Base-by-base conservation (phyloP, 2,329 filamentous ascomycete genomes). In the Aspergillus melleus region DNA sequence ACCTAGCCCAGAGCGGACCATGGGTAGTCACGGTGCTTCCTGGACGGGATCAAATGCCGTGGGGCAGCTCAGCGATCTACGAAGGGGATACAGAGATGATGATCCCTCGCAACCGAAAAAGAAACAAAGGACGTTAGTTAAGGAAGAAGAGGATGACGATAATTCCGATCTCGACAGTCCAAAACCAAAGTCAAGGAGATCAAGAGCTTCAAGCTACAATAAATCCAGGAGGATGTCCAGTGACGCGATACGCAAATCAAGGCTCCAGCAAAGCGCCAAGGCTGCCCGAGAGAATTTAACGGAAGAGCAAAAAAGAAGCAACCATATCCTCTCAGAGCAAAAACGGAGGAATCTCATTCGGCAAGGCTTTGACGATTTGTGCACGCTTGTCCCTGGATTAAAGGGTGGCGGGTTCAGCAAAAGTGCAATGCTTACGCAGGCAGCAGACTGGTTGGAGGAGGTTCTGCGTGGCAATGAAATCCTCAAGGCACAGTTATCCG, bases 311-410 rank as follows among this genome's bases (percentile, higher is more conserved):
- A 95, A 94, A 76, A 83, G 91, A 50, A 88, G 88, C 69, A 96
- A 96, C 66, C 91, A 96, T 71, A 95, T 96, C 64, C 83, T 88
- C 55, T 95, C 91, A 55, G 92, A 96, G 72, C 91, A 96, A 77
- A 96, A 95, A 75, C 85, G 92, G 36, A 84, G 92, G 52, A 91
- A 91, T 26, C 80, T 92, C 51, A 94, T 94, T 69, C 90, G 92
- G 70, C 85, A 90, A 65, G 91, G 91, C 0, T 96, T 94, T 67
- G 89, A 92, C 49, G 90, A 94, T 59, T 78, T 96, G n/a, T 86
- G 86, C 64, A 82, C 86, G 29, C 80, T 96, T 22, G 90, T 96
- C 0, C 92, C 92, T 0, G 88, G 87, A 16, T 81, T 96, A 11
- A 84, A 84, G 57, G 87, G 86, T 26, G 89, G 90, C 9, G 89